Conservation (phyloP, 768 basidiomycete genomes). For the Russula vinacea region DNA sequence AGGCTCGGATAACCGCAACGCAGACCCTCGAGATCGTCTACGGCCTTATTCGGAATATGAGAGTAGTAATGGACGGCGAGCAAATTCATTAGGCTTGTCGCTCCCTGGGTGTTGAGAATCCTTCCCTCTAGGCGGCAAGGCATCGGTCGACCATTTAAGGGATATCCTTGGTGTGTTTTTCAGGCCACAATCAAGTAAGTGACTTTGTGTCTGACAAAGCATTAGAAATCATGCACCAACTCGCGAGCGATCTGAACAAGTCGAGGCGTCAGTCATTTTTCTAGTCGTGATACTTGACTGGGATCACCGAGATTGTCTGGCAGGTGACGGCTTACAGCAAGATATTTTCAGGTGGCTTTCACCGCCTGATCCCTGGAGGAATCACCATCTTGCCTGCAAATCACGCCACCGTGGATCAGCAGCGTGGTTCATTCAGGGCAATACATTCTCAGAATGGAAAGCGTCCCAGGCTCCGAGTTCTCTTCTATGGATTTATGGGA, state of each 20-base stretch:
- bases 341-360: neutral
- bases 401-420: neutral
- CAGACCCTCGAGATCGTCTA: neutral
- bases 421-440: neutral
- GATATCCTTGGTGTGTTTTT: neutral
- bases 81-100: neutral
- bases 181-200: no score
- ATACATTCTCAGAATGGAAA: neutral
- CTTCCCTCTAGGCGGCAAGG: neutral
- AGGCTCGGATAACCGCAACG: neutral
- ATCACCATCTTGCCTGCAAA: neutral
- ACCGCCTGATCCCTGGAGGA: neutral
- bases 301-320: neutral
- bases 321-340: neutral
- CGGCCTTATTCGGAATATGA: neutral
- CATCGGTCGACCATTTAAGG: neutral
- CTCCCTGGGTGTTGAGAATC: neutral
- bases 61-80: neutral
- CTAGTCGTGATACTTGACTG: neutral
- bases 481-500: neutral
- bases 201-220: neutral
- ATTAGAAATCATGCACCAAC: neutral
- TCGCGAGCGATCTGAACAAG: neutral
- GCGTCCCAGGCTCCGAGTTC: neutral
- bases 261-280: neutral